Conservation (phyloP, 208 protist genomes). For the Vickermania ingenoplastis region DNA sequence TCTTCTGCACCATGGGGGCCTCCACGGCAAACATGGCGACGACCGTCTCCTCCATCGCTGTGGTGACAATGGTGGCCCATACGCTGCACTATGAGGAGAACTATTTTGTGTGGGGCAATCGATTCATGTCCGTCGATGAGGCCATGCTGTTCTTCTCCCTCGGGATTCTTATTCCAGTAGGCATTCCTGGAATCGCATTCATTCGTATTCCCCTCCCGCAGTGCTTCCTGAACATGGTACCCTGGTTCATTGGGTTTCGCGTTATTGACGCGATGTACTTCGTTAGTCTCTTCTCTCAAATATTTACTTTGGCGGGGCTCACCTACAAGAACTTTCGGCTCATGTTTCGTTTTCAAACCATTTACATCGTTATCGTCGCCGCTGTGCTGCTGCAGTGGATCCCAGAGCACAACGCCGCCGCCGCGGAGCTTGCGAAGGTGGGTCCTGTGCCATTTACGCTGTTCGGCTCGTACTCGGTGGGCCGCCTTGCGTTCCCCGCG, state of each 20-base stretch:
- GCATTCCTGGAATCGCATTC: constrained; percentile 34
- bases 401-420: constrained; percentile 28
- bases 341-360: constrained; percentile 50
- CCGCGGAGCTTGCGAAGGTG: constrained; percentile 11
- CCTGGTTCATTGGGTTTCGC: constrained; percentile 8
- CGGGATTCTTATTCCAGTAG: constrained; percentile 52
- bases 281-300: constrained; percentile 51
- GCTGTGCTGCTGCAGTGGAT: constrained; percentile 41
- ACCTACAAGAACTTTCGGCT: constrained; percentile 31
- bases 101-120: constrained; percentile 83
- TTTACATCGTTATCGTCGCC: constrained; percentile 45
- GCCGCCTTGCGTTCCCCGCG: constrained; percentile 66
- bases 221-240: constrained; percentile 3
- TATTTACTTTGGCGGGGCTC: constrained; percentile 42
- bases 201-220: constrained; percentile 1
- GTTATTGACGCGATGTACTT: constrained; percentile 51
- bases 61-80: constrained; percentile 70
- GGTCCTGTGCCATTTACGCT: background rate
- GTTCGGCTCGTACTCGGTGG: constrained; percentile 28
- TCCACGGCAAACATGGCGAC: constrained; percentile 64
- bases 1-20: constrained; percentile 41
- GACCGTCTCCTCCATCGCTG: constrained; percentile 47
- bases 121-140: constrained; percentile 79
- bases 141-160: constrained; percentile 85
- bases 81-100: constrained; percentile 75